Conservation (phyloP, 805 yeast species). For the Candida endomychidarum region DNA sequence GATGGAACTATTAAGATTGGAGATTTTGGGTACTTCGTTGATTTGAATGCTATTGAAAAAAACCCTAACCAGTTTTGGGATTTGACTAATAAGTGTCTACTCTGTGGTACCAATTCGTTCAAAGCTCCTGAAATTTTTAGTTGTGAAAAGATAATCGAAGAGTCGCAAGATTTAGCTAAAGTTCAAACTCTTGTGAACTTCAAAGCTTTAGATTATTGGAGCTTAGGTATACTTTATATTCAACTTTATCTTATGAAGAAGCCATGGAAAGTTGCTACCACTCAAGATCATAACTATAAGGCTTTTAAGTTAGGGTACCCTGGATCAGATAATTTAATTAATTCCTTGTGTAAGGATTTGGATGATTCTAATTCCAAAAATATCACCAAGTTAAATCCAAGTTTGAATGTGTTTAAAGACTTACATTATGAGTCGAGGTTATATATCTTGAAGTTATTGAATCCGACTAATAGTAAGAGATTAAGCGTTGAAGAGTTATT, state of each 20-base stretch:
- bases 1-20: constrained; percentile 45
- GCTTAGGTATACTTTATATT: constrained; percentile 50
- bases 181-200: constrained; percentile 13
- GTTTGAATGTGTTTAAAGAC: constrained; percentile 31
- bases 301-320: constrained; percentile 31
- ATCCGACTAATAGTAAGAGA: constrained; percentile 30
- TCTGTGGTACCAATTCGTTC: constrained; percentile 52
- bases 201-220: constrained; percentile 45
- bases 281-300: constrained; percentile 20
- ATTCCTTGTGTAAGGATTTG: constrained; percentile 23
- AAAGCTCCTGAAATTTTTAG: constrained; percentile 53
- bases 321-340: constrained; percentile 19
- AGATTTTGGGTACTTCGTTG: constrained; percentile 53
- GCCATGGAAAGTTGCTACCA: constrained; percentile 50
- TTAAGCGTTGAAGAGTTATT: constrained; percentile 25
- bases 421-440: constrained; percentile 39
- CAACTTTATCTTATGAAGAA: constrained; percentile 42
- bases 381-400: constrained; percentile 28
- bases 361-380: constrained; percentile 21
- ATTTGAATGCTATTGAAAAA: constrained; percentile 21
- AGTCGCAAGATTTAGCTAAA: constrained; percentile 8
- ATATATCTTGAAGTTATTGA: constrained; percentile 31
- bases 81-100: constrained; percentile 15
- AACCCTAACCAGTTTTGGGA: constrained; percentile 16
- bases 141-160: constrained; percentile 20